phyloP scores from a whole-genome alignment of 225 moss, liverwort and hornwort species.

The Straminergon stramineum region DNA sequence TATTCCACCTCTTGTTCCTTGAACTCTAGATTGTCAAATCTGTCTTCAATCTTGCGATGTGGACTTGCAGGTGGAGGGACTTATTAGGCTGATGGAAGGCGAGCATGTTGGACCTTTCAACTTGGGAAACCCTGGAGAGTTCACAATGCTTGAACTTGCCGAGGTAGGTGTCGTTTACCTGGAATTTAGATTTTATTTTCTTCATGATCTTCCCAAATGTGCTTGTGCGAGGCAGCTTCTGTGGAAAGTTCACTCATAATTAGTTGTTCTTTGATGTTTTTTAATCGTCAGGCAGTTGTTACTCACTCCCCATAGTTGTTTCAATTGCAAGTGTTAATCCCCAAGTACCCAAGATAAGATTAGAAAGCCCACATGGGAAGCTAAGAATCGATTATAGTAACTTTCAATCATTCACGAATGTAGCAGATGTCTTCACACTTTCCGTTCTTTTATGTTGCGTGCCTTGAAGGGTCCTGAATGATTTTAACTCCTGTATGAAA shows the following conservation, averaged over 20 bases:
- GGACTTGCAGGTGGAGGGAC: conserved; percentile 36
- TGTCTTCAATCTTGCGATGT: not conserved
- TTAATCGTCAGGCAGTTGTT: not conserved
- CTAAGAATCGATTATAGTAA: not conserved
- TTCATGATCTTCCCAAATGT: not conserved
- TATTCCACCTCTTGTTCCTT: not conserved
- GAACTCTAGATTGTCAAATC: not conserved
- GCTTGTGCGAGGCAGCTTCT: not conserved
- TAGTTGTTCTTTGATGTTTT: not conserved
- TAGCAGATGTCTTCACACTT: not conserved
- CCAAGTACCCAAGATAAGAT: not conserved
- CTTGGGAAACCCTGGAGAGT: conserved; percentile 48
- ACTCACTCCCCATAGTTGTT: not conserved
- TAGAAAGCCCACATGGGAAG: not conserved
- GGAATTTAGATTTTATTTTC: not conserved
- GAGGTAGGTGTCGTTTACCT: conserved; percentile 1
- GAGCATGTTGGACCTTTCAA: conserved; percentile 52
- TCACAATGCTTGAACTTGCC: conserved; percentile 51
- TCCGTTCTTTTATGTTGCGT: not conserved
- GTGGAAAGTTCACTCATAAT: not conserved
- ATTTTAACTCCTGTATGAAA: not conserved
- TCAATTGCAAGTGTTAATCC: not conserved
- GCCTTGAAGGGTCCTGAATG: no score
- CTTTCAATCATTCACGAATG: not conserved
- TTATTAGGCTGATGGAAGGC: conserved; percentile 46